Conservation (phyloP, 352 stramenopile species). For the Phytophthora constricta region DNA sequence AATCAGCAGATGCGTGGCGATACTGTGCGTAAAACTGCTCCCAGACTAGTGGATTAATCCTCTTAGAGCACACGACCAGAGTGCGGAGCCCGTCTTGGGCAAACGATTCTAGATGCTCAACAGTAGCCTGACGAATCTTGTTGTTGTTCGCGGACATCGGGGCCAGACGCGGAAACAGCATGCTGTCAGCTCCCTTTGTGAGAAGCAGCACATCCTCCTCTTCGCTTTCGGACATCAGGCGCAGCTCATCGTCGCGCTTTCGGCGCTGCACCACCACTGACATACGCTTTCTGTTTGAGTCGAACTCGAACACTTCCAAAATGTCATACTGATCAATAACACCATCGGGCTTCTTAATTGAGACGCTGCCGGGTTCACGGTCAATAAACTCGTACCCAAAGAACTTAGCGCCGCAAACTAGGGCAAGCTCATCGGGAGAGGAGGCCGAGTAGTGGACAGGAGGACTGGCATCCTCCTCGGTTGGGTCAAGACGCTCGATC, state of each 20-base stretch:
- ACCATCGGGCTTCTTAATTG: constrained; percentile 66
- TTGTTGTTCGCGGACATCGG: constrained; percentile 46
- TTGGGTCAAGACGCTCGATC: constrained; percentile 86
- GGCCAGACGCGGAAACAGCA: constrained; percentile 83
- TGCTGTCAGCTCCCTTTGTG: constrained; percentile 83
- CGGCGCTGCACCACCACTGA: constrained; percentile 81
- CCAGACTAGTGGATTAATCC: constrained; percentile 63
- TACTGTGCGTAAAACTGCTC: constrained; percentile 74
- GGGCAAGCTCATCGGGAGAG: constrained; percentile 86
- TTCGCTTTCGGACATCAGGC: constrained; percentile 68
- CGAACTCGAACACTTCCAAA: constrained; percentile 94
- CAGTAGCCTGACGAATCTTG: constrained; percentile 48
- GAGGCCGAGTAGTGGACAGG: constrained; percentile 88
- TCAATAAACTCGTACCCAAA: constrained; percentile 87
- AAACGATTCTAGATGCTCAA: constrained; percentile 83
- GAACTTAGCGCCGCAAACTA: constrained; percentile 87
- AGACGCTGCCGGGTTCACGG: constrained; percentile 72
- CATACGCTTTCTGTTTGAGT: constrained; percentile 90
- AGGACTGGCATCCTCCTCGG: constrained; percentile 30
- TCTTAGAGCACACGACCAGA: constrained; percentile 82
- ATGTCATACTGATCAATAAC: constrained; percentile 86
- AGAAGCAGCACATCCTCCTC: constrained; percentile 81
- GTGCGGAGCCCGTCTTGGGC: constrained; percentile 89
- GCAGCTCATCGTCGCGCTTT: constrained; percentile 74
- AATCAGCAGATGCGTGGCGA: constrained; percentile 59